Evolutionary conservation across 805 yeast species (phyloP).

Genomic region (Alloascoidea africana): DNA sequence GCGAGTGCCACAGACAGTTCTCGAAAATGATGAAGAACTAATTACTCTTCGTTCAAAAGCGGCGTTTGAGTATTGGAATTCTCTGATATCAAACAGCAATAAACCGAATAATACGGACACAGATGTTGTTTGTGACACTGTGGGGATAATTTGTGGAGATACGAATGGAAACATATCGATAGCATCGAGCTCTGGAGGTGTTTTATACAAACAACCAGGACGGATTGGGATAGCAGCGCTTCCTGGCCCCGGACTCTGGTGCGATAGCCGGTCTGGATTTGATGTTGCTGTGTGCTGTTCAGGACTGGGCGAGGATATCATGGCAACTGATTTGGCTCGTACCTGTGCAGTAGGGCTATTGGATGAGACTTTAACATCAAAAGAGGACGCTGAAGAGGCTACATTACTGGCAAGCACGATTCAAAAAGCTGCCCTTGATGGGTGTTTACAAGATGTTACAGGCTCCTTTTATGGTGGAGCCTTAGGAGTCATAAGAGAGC

Average conservation of each 20-base stretch:
- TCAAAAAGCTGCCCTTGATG: neutral
- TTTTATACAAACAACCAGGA: conserved; percentile 19
- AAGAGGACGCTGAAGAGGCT: conserved; percentile 2
- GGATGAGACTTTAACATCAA: neutral
- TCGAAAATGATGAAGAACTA: neutral
- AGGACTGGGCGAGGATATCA: conserved; percentile 27
- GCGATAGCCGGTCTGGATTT: conserved; percentile 3
- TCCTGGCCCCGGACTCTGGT: conserved; percentile 20
- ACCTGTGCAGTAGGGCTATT: conserved; percentile 3
- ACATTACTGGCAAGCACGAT: neutral
- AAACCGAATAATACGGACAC: neutral
- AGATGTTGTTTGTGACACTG: conserved; percentile 17
- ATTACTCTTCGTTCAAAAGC: neutral
- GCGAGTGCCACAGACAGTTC: too few species aligned
- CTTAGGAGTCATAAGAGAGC: conserved; percentile 4
- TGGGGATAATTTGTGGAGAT: conserved; percentile 22
- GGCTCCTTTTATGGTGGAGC: conserved; percentile 9
- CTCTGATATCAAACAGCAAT: neutral
- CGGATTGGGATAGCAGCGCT: conserved; percentile 27
- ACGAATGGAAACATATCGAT: conserved; percentile 12
- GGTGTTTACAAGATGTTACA: neutral
- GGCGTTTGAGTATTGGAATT: neutral
- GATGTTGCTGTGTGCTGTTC: conserved; percentile 15
- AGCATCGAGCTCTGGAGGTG: conserved; percentile 25
- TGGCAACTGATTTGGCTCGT: conserved; percentile 14